Evolutionary conservation across 352 stramenopile genomes (phyloP).

Genomic region (Phytophthora macrochlamydospora): DNA sequence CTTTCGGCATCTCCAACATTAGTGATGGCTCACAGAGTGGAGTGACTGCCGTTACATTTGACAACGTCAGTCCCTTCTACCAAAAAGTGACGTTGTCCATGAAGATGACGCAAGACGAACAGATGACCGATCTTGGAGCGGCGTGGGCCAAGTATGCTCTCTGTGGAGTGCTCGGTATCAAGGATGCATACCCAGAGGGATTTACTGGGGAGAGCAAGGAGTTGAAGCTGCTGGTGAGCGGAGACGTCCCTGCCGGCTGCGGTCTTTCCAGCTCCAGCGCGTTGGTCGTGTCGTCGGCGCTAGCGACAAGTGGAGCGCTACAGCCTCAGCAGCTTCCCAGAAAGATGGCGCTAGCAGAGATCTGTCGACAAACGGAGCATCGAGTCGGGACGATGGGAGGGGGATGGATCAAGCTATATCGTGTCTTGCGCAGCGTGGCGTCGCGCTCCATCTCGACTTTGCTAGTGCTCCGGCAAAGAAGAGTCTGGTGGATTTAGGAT

Average conservation of each 20-base stretch:
- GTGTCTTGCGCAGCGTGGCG: constrained; percentile 53
- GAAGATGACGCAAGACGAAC: constrained; percentile 7
- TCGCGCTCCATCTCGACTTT: constrained; percentile 73
- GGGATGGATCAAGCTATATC: constrained; percentile 86
- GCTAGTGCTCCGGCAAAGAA: constrained; percentile 16
- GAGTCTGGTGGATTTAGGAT: constrained; percentile 17
- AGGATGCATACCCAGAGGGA: constrained; percentile 9
- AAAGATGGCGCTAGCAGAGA: constrained; percentile 53
- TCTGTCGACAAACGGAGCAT: constrained; percentile 61
- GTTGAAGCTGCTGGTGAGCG: constrained; percentile 69
- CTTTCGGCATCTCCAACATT: constrained; percentile 27
- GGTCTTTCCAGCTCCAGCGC: constrained; percentile 85
- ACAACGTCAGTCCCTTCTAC: constrained; percentile 33
- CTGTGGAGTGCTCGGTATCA: constrained; percentile 37
- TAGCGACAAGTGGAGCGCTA: constrained; percentile 40
- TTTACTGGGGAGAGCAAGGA: constrained; percentile 11
- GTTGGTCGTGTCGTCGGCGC: constrained; percentile 69
- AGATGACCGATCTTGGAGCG: constrained; percentile 8
- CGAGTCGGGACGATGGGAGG: constrained; percentile 78
- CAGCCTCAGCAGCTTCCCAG: constrained; percentile 17
- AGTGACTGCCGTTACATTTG: constrained; percentile 15
- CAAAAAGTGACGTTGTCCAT: constrained; percentile 16
- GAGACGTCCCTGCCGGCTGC: constrained; percentile 65
- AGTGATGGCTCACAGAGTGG: neutral
- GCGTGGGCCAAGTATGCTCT: constrained; percentile 48